These are phyloP conservation scores for Penicillium atrosanguineum DNA, from an alignment of 495 filamentous ascomycete species.

Conservation along the genomic window DNA sequence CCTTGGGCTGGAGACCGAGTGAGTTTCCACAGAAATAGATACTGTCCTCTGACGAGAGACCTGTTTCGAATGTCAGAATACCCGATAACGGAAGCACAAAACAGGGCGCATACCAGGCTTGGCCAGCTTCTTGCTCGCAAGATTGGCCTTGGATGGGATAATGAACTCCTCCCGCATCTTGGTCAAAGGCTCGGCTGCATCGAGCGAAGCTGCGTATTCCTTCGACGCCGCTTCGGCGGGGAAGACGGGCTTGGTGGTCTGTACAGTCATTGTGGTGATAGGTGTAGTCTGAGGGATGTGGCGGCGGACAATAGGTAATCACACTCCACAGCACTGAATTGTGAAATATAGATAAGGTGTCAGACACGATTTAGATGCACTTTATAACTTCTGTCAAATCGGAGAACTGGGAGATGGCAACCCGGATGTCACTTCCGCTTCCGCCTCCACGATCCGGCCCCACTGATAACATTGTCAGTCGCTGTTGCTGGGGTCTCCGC, in stretches of 20 bases:
- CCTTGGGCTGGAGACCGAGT: constrained; percentile 82
- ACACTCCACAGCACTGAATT: neutral
- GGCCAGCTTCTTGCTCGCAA: constrained; percentile 64
- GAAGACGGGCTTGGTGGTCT: constrained; percentile 31
- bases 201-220: constrained; percentile 63
- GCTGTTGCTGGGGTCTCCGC: constrained; percentile 3
- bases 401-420: constrained; percentile 5
- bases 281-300: neutral
- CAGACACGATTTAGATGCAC: neutral
- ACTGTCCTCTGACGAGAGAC: constrained; percentile 45
- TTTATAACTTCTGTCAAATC: constrained; percentile 16
- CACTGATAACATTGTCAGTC: constrained; percentile 3
- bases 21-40: constrained; percentile 97
- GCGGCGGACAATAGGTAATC: neutral
- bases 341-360: constrained; percentile 6
- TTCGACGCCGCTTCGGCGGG: constrained; percentile 34
- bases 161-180: constrained; percentile 73
- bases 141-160: constrained; percentile 76
- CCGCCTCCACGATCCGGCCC: constrained; percentile 23
- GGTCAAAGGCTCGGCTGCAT: constrained; percentile 64
- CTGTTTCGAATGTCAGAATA: constrained; percentile 23
- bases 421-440: constrained; percentile 26
- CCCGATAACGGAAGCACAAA: neutral
- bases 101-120: constrained; percentile 35
- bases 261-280: constrained; percentile 12